Conservation (phyloP, 2,329 filamentous ascomycete species). For the Pseudogymnoascus sp. region DNA sequence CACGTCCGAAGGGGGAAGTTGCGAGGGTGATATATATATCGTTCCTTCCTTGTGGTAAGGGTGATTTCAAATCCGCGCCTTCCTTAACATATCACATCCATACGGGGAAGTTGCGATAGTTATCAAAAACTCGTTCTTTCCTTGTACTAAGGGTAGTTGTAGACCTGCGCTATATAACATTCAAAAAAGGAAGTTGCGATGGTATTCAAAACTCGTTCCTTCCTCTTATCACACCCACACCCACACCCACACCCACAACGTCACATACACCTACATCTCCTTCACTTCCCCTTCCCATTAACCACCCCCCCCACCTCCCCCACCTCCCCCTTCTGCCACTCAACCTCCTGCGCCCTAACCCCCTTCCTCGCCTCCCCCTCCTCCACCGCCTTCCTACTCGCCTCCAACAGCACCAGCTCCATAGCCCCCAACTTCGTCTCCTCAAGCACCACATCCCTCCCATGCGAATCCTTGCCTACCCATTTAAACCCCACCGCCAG, state of each 20-base stretch:
- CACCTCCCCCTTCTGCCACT: not conserved
- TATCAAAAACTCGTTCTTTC: not conserved
- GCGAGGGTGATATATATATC: not conserved
- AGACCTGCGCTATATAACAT: not conserved
- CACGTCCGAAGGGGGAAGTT: not conserved
- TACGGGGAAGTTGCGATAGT: not conserved
- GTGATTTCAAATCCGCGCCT: not conserved
- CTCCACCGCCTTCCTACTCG: not conserved
- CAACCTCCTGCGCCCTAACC: not conserved
- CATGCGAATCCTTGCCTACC: conserved; percentile 15
- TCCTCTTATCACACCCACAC: not conserved
- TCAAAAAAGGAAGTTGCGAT: too few relatives aligned
- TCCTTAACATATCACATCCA: not conserved
- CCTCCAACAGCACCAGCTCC: conserved; percentile 12
- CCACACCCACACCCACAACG: too few relatives aligned
- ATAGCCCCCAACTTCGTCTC: conserved; percentile 18
- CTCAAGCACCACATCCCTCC: conserved; percentile 13
- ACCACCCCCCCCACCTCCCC: not conserved
- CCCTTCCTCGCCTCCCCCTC: not conserved
- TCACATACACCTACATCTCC: not conserved
- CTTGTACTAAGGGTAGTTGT: not conserved
- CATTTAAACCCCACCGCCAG: conserved; percentile 11
- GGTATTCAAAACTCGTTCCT: not conserved
- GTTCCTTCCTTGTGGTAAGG: not conserved
- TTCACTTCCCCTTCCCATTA: not conserved